Base-by-base conservation (phyloP, 2,329 filamentous ascomycete genomes). In the Diplocarpon mali region DNA sequence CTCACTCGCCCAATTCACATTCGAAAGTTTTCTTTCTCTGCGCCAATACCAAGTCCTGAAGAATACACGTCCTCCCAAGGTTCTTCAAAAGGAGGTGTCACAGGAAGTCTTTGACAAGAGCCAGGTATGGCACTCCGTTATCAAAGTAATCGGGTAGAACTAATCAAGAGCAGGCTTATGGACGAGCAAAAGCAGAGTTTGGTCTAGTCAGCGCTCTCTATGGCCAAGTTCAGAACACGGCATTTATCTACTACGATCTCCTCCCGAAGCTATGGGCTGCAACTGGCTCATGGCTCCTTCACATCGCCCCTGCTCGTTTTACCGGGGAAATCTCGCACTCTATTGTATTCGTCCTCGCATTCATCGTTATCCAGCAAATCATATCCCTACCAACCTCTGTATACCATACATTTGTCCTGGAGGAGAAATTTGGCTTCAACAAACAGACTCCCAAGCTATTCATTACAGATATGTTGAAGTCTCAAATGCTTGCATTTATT, bases 351-450 rank as follows among this genome's bases (percentile, higher is more conserved):
- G 78, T 95, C 65, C 82, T 96, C 60, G 72, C 78, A 46, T 94
- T 95, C 65, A 83, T 87, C 57, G 65, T 94, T 58, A 75, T 93
- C 58, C 83, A 88, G 56, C 86, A 90, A 59, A 54, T 85, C 44
- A 68, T 95, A 52, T 83, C 81, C 46, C 69, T 96, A 42, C 92
- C 92, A 2, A 76, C 80, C 48, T 84, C 80, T 44, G 80, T 95
- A 65, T 98, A 96, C 71, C 81, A 89, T 68, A 92, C 87, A 11
- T 98, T 98, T 61, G 85, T 96, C 38, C 72, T 98, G 45, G 92
- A 98, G 67, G 89, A 95, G 68, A 85, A 87, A 62, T 98, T 94
- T 58, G 92, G 92, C 40, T 98, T 98, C 77, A 98, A 98, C 68
- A 98, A 98, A 71, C 88, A 95, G 72, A 96, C 92, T 0, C 70